Evolutionary conservation across 169 alveolate species (phyloP), one percentile per base, ranked within the genome.

Genomic region (Eimeria sp.): DNA sequence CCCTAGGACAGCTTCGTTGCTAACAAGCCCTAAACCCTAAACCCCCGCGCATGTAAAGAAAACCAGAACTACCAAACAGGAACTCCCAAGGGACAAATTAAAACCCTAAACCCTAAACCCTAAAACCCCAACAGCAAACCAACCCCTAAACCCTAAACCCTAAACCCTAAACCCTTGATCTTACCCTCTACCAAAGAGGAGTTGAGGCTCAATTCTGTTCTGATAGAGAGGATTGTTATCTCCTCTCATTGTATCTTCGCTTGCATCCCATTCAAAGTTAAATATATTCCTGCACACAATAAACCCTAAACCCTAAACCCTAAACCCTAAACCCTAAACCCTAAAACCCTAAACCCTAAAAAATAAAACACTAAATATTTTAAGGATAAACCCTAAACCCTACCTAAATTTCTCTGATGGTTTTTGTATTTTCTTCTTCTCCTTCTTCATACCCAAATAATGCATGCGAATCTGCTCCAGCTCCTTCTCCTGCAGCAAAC

Each of bases 381-480:
- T n/a, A n/a, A n/a, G n/a, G n/a, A n/a, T n/a, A n/a, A n/a, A 63
- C 75, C 75, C 75, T 63, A 18, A 67, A 27, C 91, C 13, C 16
- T 63, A 80, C 94, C 97, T 70, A 97, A 98, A 98, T 94, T 98
- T 99, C 90, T 98, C 99, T 58, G 99, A 98, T 0, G 99, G 99
- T 90, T 99, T 99, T 57, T 98, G 98, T 27, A 98, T 82, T 84
- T 98, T 98, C 95, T 98, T 98, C 58, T 51, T 51, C 58, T 51
- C 58, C 11, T 51, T 51, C 58, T 51, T 51, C 58, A 51, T 51
- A 51, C 99, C 99, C 83, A 99, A 96, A 94, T 98, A 98, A 75
- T 98, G 98, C 73, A 97, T 97, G 89, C 99, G 97, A 49, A 99
- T 98, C 76, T 97, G 97, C 92, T 98, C 98, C 30, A 98, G 92